Conservation (phyloP, 345 rosid species). For the Gossypium arboreum region DNA sequence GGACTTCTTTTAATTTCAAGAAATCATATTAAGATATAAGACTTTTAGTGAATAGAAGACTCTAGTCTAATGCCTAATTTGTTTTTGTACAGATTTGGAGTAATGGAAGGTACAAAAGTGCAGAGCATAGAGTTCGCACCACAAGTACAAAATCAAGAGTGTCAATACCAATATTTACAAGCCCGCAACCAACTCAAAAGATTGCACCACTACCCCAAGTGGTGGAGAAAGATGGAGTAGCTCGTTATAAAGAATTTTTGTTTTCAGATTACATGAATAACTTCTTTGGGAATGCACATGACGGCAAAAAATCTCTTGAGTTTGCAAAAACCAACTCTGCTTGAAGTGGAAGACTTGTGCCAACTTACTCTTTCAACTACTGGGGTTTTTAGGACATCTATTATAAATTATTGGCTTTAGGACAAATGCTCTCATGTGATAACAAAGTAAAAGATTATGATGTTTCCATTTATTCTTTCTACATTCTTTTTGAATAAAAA, state of each 20-base stretch:
- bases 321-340: constrained; percentile 11
- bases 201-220: constrained; percentile 44
- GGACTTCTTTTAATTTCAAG: not conserved
- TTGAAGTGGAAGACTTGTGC: not conserved
- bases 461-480: too few species aligned
- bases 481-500: too few species aligned
- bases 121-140: constrained; percentile 51
- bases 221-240: constrained; percentile 42
- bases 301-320: constrained; percentile 52
- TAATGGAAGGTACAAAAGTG: constrained; percentile 59
- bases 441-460: too few species aligned
- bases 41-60: too few species aligned
- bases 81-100: constrained; percentile 37
- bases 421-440: too few species aligned
- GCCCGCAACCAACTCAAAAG: constrained; percentile 36
- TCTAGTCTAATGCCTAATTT: not conserved
- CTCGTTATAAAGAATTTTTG: constrained; percentile 38
- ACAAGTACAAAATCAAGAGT: constrained; percentile 46
- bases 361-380: too few species aligned
- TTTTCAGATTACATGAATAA: constrained; percentile 49
- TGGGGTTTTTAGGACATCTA: too few species aligned
- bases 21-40: not conserved
- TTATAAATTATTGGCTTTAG: too few species aligned
- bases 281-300: constrained; percentile 45
- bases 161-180: constrained; percentile 50